Evolutionary conservation across 2,329 filamentous ascomycete genomes (phyloP), one percentile per base, ranked within the genome.

Genomic region (Aspergillus latus): DNA sequence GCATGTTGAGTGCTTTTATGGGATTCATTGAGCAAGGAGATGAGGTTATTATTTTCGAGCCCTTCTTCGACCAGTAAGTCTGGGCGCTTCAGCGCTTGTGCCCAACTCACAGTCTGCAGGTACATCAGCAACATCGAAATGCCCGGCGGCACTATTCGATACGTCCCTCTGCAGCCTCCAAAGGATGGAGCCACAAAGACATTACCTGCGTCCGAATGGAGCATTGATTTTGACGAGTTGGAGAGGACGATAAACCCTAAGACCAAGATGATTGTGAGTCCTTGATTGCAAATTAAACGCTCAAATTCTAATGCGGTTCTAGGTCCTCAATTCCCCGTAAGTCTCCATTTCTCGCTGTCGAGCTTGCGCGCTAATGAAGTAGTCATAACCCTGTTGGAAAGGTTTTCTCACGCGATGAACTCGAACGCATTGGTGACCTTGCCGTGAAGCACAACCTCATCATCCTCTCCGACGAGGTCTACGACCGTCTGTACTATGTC

Each of bases 81-180:
- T 21, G 21, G 21, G 21, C 21, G 21, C 21, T 21, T 21, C 21
- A 21, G 21, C 21, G 21, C 21, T 21, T 21, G 21, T 21, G 21
- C 21, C 21, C 21, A 21, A 21, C 46, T 52, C 7, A 51, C 36
- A 10, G 36, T 6, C 15, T 37, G 29, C 9, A 86, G 83, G 66
- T 96, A 97, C 73, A 96, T 99, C 64, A 92, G 88, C 80, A 99
- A 99, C 76, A 97, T 99, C 62, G 90, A 97, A 75, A 97, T 99
- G 92, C 87, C 94, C 0, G 94, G 94, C 50, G 94, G 94, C 64
- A 95, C 88, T 71, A 90, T 97, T 62, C 88, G 93, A 65, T 97
- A 97, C 71, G 93, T 97, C 26, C 92, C 94, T n/a, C 81, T 99
- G 71, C 89, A 94, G 60, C 93, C 94, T 29, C 94, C 94, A 8